Percentiles rank a stretch among this genome's conserved stretches.
These are phyloP conservation scores for Euphrasia arctica DNA, from an alignment of 305 asterid species.

Conservation along the genomic window DNA sequence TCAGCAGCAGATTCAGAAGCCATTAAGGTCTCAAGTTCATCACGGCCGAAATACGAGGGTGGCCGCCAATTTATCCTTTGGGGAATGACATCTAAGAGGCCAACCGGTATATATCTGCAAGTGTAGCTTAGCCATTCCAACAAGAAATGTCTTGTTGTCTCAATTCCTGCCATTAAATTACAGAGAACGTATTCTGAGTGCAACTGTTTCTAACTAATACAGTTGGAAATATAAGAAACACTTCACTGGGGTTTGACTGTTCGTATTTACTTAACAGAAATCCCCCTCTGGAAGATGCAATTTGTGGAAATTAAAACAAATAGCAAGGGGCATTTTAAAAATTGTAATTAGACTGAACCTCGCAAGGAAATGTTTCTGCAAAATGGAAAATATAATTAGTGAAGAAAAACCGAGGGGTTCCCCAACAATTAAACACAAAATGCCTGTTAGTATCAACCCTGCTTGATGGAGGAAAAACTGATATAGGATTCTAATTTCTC, in stretches of 20 bases:
- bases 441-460: no score
- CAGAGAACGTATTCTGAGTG: neutral
- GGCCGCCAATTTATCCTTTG: conserved; percentile 81
- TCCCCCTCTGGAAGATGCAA: neutral
- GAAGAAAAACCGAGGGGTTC: no score
- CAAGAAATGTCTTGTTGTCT: conserved; percentile 86
- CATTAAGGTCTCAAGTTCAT: conserved; percentile 92
- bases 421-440: no score
- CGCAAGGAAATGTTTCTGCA: no score
- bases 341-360: neutral
- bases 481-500: neutral
- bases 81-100: conserved; percentile 77
- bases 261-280: neutral
- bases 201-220: neutral
- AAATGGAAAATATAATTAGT: no score
- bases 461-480: neutral
- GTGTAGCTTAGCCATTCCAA: conserved; percentile 89
- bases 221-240: neutral
- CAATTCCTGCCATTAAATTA: conserved; percentile 63
- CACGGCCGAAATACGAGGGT: conserved; percentile 79
- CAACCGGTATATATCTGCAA: conserved; percentile 82
- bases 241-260: neutral
- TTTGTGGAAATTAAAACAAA: neutral
- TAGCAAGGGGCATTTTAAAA: neutral
- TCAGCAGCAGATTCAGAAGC: conserved; percentile 98